Evolutionary conservation across 106 monocot species (phyloP).

Genomic region (Platanthera zijinensis): DNA sequence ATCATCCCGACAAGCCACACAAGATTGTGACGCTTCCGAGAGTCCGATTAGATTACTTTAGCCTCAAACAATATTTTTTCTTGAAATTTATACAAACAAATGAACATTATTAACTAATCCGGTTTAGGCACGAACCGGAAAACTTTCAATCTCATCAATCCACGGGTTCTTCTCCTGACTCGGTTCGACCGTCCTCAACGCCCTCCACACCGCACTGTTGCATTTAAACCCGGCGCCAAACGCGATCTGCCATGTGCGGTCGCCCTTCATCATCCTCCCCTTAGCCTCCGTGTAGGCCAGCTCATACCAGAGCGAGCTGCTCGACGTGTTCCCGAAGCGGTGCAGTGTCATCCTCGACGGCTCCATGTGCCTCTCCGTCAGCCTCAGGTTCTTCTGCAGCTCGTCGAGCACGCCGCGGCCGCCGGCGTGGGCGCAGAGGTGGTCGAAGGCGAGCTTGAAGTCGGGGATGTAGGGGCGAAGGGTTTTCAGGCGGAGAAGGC

Average conservation of each 20-base stretch:
- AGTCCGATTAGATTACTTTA: too few relatives aligned
- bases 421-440: slow-evolving; percentile 51
- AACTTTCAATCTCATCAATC: slow-evolving; percentile 25
- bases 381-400: slow-evolving; percentile 40
- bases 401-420: slow-evolving; percentile 54
- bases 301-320: slow-evolving; percentile 37
- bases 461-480: slow-evolving; percentile 46
- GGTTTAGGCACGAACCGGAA: slow-evolving; percentile 12
- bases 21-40: too few relatives aligned
- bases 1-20: too few relatives aligned
- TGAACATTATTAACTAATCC: background rate
- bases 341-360: slow-evolving; percentile 32
- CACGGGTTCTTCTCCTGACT: slow-evolving; percentile 28
- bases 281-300: slow-evolving; percentile 30
- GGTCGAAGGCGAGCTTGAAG: slow-evolving; percentile 72
- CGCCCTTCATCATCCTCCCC: slow-evolving; percentile 28
- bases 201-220: slow-evolving; percentile 39
- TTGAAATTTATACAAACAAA: too few relatives aligned
- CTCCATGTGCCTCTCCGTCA: slow-evolving; percentile 26
- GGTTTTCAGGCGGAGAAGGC: background rate
- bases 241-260: slow-evolving; percentile 31
- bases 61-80: too few relatives aligned
- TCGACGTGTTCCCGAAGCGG: slow-evolving; percentile 36
- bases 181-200: slow-evolving; percentile 25
- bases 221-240: slow-evolving; percentile 40